A percentile compares a stretch with the other conserved stretches of the same genome.
Conservation (phyloP, 1,139 yeast genomes). For the Sugiyamaella xylanicola region DNA sequence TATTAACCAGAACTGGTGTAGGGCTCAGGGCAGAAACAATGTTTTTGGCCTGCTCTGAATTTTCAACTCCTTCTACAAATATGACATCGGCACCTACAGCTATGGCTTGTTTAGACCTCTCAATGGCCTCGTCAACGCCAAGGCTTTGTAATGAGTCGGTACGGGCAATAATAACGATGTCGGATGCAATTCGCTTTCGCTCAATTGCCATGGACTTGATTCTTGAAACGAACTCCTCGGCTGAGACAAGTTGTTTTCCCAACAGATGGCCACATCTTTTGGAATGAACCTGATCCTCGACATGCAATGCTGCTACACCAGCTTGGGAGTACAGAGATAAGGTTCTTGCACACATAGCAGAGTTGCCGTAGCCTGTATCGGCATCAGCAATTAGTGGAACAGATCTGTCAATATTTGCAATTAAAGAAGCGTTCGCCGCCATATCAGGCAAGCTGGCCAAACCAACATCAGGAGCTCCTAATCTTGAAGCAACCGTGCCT, state of each 20-base stretch:
- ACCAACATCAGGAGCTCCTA: conserved; percentile 24
- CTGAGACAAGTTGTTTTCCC: conserved; percentile 23
- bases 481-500: conserved; percentile 22
- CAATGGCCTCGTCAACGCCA: conserved; percentile 24
- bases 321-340: conserved; percentile 20
- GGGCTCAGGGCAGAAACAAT: conserved; percentile 17
- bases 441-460: conserved; percentile 23
- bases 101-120: conserved; percentile 19
- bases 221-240: conserved; percentile 22
- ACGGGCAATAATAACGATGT: conserved; percentile 24
- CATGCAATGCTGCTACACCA: conserved; percentile 26
- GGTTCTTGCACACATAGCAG: conserved; percentile 25
- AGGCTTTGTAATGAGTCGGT: conserved; percentile 22
- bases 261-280: conserved; percentile 25
- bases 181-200: conserved; percentile 19
- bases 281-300: conserved; percentile 24
- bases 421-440: conserved; percentile 22
- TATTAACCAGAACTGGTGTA: conserved; percentile 21
- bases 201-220: conserved; percentile 24
- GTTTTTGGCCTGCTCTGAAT: conserved; percentile 21
- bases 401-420: conserved; percentile 19
- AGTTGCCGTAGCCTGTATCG: conserved; percentile 25
- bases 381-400: conserved; percentile 25
- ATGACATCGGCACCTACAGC: conserved; percentile 23
- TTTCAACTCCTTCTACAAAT: conserved; percentile 24